Evolutionary conservation across 2,329 filamentous ascomycete genomes (phyloP).

Genomic region (Aschersonia sp.): DNA sequence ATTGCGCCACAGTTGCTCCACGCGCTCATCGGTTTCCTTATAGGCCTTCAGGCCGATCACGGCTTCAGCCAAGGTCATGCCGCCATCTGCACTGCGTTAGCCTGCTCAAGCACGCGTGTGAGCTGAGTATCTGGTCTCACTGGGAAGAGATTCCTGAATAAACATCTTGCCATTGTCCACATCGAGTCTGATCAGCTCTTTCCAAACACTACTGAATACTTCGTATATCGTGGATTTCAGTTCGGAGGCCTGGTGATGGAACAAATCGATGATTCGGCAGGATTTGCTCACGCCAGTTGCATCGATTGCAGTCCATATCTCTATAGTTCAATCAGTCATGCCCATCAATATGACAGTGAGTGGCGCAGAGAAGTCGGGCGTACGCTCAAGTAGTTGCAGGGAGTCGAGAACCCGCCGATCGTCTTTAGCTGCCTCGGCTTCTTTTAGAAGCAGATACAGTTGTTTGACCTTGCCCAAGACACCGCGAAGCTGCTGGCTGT

Average conservation of each 20-base stretch:
- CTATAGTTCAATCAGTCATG: conserved; percentile 17
- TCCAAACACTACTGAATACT: conserved; percentile 57
- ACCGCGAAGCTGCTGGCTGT: conserved; percentile 39
- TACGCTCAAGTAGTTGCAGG: conserved; percentile 40
- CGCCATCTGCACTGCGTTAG: conserved; percentile 25
- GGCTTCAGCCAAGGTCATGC: conserved; percentile 37
- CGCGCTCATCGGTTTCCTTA: conserved; percentile 44
- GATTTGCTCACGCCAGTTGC: conserved; percentile 44
- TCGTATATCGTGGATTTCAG: conserved; percentile 53
- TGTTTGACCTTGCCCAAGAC: conserved; percentile 36
- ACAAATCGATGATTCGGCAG: conserved; percentile 46
- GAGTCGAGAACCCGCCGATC: conserved; percentile 42
- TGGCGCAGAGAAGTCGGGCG: conserved; percentile 7
- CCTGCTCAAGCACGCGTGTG: neutral
- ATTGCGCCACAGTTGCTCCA: conserved; percentile 45
- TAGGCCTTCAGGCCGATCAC: conserved; percentile 41
- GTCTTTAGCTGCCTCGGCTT: conserved; percentile 42
- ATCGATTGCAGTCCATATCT: conserved; percentile 42
- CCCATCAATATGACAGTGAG: neutral
- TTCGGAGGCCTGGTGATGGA: conserved; percentile 50
- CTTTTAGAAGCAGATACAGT: conserved; percentile 45
- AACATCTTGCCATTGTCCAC: conserved; percentile 35
- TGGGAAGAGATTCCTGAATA: conserved; percentile 36
- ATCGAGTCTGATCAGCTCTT: conserved; percentile 49
- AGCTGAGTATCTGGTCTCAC: conserved; percentile 19